Base-by-base conservation (phyloP, 2,329 filamentous ascomycete genomes). In the Sarocladium brachiariae region DNA sequence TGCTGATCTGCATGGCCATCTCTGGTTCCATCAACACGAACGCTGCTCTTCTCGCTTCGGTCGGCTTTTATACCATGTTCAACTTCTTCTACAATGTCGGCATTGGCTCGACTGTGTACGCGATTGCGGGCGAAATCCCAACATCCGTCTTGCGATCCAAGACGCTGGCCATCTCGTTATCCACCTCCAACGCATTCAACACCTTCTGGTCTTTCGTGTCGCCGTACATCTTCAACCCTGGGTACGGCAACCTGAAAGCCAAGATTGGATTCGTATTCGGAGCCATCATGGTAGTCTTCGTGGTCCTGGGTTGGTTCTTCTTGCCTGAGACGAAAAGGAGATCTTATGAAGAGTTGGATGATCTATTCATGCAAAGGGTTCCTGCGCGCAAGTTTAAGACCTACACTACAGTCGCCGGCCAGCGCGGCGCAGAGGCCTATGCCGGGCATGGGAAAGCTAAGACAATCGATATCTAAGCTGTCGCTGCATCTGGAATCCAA, bases 1-100 rank as follows among this genome's bases (percentile, higher is more conserved):
- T 63, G 1, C 54, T 63, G 1, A 43, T 64, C 0, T 64, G 61
- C 30, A 63, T 63, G 61, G 61, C 56, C 11, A 63, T 63, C 4
- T 56, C 59, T 0, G 61, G 58, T 1, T 59, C 57, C 0, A 37
- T 63, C 31, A 31, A 55, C 10, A 60, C 59, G 0, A 58, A 50
- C 0, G 56, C 57, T 4, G 61, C 58, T 3, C 53, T 55, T 1
- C 61, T 59, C 0, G 62, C 60, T 1, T 56, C 60, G 0, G 53
- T 55, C 14, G 53, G 53, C 9, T 53, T 55, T 41, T 54, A 54
- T 47, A 55, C 50, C 27, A 54, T 55, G 52, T 55, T 50, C 52
- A 54, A 54, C 50, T 54, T 55, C 48, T 54, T 54, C 35, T 55
- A 54, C 49, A 56, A 54, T 46, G 47, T 56, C 4, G 53, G 54